A percentile compares a stretch with the other conserved stretches of the same genome.
phyloP scores from a whole-genome alignment of 305 asterid species.

The Plantago lanceolata region DNA sequence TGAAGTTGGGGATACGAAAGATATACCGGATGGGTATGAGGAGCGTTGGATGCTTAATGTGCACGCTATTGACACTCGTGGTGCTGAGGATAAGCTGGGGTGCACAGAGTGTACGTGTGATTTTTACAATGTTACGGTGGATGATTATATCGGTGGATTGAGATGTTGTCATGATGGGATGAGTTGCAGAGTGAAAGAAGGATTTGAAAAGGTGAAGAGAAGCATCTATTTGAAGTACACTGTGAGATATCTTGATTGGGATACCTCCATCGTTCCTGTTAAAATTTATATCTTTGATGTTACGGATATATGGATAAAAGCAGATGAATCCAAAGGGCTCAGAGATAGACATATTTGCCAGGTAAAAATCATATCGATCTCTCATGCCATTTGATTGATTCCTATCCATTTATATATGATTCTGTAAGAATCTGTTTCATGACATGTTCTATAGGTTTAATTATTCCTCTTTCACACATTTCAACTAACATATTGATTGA shows the following conservation, averaged over 20 bases:
- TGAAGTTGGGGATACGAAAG: constrained; percentile 47
- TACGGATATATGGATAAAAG: constrained; percentile 49
- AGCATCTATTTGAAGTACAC: constrained; percentile 54
- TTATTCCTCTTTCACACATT: too few relatives aligned
- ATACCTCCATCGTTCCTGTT: constrained; percentile 47
- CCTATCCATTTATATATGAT: neutral
- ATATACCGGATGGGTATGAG: constrained; percentile 46
- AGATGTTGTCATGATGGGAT: constrained; percentile 54
- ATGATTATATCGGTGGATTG: constrained; percentile 49
- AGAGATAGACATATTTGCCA: constrained; percentile 47
- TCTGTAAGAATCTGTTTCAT: neutral
- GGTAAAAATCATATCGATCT: constrained; percentile 32
- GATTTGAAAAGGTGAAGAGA: constrained; percentile 35
- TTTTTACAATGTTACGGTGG: constrained; percentile 46
- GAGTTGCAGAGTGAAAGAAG: constrained; percentile 49
- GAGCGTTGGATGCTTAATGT: constrained; percentile 57
- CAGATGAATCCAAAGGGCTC: constrained; percentile 36
- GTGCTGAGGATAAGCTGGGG: constrained; percentile 52
- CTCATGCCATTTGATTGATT: constrained; percentile 3
- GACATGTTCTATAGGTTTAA: too few relatives aligned
- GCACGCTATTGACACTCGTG: constrained; percentile 70
- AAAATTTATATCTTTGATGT: constrained; percentile 60
- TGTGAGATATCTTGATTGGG: constrained; percentile 60
- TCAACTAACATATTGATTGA: too few relatives aligned
- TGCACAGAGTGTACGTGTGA: constrained; percentile 72